Conservation (phyloP, 2,329 filamentous ascomycete species). For the Epichloe scottii region DNA sequence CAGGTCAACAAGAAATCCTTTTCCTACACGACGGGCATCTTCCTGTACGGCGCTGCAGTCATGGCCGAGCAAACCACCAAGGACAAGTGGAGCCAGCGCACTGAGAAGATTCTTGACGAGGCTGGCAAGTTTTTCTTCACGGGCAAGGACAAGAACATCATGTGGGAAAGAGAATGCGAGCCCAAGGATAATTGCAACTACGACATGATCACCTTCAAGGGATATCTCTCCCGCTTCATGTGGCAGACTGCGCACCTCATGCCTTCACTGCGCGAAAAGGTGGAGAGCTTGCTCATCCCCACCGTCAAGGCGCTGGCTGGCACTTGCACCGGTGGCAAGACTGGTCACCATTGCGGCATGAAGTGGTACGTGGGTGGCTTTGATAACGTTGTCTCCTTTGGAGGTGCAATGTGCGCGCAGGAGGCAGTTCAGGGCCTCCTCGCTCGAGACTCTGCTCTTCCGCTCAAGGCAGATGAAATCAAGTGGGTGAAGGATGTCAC, state of each 20-base stretch:
- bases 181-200: slow-evolving; percentile 39
- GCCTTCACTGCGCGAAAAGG: slow-evolving; percentile 35
- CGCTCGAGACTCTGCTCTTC: slow-evolving; percentile 27
- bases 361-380: slow-evolving; percentile 48
- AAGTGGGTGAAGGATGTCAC: slow-evolving; percentile 14
- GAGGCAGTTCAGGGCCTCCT: slow-evolving; percentile 51
- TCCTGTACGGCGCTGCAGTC: slow-evolving; percentile 50
- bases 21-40: slow-evolving; percentile 54
- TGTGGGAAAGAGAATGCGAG: slow-evolving; percentile 59
- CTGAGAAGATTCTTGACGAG: slow-evolving; percentile 38
- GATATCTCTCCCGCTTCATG: slow-evolving; percentile 52
- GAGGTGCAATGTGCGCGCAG: slow-evolving; percentile 53
- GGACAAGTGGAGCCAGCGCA: slow-evolving; percentile 39
- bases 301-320: slow-evolving; percentile 43
- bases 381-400: slow-evolving; percentile 43
- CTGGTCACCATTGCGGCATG: slow-evolving; percentile 43
- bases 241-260: slow-evolving; percentile 44
- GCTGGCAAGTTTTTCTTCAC: slow-evolving; percentile 42
- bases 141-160: slow-evolving; percentile 41
- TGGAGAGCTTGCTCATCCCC: slow-evolving; percentile 35
- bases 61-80: slow-evolving; percentile 48
- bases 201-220: slow-evolving; percentile 59
- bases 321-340: slow-evolving; percentile 42
- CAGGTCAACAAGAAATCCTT: slow-evolving; percentile 43
- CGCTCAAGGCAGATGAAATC: slow-evolving; percentile 35